Conservation (phyloP, 2,329 filamentous ascomycete genomes). For the Chaetomiaceae sp. region DNA sequence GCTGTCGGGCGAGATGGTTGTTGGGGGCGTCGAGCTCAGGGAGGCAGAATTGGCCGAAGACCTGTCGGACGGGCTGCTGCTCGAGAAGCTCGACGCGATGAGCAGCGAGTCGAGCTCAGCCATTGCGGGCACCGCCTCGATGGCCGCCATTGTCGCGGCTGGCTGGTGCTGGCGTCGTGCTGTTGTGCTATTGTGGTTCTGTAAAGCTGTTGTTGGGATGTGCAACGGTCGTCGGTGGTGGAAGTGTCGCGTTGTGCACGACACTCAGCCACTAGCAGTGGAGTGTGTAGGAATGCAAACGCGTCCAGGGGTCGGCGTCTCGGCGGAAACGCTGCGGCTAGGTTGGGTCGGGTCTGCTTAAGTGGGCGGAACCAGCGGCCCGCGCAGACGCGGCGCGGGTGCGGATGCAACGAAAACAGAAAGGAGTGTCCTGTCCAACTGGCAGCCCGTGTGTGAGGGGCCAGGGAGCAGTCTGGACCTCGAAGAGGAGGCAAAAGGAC, state of each 20-base stretch:
- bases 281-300: constrained; percentile 13
- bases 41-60: constrained; percentile 27
- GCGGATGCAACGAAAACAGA: constrained; percentile 16
- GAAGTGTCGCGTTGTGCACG: neutral
- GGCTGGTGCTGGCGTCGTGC: neutral
- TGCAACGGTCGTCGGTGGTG: neutral
- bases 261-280: neutral
- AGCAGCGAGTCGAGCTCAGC: constrained; percentile 20
- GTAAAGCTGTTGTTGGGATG: neutral
- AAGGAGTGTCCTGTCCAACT: neutral
- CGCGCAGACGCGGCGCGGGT: constrained; percentile 17
- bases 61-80: constrained; percentile 25
- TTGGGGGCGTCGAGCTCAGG: constrained; percentile 29
- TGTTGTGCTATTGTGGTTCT: neutral
- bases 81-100: constrained; percentile 27
- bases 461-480: too few species aligned
- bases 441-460: neutral
- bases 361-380: constrained; percentile 17
- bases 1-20: constrained; percentile 28
- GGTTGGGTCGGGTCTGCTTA: too few species aligned
- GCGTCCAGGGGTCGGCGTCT: constrained; percentile 11
- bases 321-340: constrained; percentile 5
- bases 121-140: constrained; percentile 14
- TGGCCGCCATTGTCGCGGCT: constrained; percentile 16
- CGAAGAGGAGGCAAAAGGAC: too few species aligned